phyloP scores from a whole-genome alignment of 78 protist genomes.

The Goniomonas avonlea region DNA sequence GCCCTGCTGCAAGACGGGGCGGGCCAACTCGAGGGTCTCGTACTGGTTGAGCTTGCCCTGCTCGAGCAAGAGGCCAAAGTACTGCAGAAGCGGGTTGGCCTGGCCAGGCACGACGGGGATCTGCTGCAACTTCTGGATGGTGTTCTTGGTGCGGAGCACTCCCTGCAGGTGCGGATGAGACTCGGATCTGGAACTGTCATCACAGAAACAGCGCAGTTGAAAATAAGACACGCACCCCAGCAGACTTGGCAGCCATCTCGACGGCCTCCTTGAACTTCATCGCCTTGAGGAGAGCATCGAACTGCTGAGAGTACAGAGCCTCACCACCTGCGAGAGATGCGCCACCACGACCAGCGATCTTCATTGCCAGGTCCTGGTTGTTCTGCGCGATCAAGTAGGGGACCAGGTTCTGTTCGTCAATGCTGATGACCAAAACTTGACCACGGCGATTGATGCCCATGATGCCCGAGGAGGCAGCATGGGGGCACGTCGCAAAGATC shows the following conservation, averaged over 20 bases:
- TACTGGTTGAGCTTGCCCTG: slow-evolving; percentile 72
- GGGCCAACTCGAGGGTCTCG: slow-evolving; percentile 92
- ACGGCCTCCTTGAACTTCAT: slow-evolving; percentile 84
- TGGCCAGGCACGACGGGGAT: slow-evolving; percentile 24
- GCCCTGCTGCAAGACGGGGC: slow-evolving; percentile 83
- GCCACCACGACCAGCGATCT: slow-evolving; percentile 78
- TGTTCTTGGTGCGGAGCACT: slow-evolving; percentile 81
- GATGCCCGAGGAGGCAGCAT: slow-evolving; percentile 69
- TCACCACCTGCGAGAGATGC: slow-evolving; percentile 90
- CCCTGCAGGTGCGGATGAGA: slow-evolving; percentile 16
- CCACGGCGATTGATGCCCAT: slow-evolving; percentile 76
- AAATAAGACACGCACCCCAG: too few relatives aligned
- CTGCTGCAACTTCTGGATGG: slow-evolving; percentile 80
- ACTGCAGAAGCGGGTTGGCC: slow-evolving; percentile 75
- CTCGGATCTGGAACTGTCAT: too few relatives aligned
- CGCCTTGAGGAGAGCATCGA: slow-evolving; percentile 57
- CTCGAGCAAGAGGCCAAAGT: slow-evolving; percentile 89
- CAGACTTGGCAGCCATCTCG: slow-evolving; percentile 72
- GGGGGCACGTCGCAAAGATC: slow-evolving; percentile 79
- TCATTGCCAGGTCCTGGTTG: slow-evolving; percentile 73
- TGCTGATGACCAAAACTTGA: slow-evolving; percentile 48
- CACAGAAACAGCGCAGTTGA: too few relatives aligned
- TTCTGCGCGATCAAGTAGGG: slow-evolving; percentile 69
- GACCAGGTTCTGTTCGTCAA: slow-evolving; percentile 83
- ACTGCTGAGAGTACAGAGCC: slow-evolving; percentile 72